Base-by-base conservation (phyloP, 345 rosid species). In the Syzygium aromaticum region DNA sequence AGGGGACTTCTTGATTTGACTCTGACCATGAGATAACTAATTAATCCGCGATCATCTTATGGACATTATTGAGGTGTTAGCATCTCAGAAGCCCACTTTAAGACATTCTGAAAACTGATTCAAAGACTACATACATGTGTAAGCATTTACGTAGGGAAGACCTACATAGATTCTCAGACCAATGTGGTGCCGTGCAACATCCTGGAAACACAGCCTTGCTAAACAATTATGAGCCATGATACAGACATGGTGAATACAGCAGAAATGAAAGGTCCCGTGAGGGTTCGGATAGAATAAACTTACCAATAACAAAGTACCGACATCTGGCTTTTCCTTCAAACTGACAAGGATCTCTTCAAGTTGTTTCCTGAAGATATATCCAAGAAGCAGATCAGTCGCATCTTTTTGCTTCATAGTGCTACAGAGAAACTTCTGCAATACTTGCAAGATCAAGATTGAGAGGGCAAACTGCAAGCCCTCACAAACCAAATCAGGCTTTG, bases 281-380 rank as follows among this genome's bases (percentile, higher is more conserved):
- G 80, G 43, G 80, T 30, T 64, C 22, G 8, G 17, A 53, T 49
- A 82, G 52, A 28, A 63, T 53, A 88, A 88, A 87, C 94, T 89
- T 91, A 98, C 99, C 99, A 94, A 87, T 88, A 96, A 92, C 86
- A 98, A 88, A 84, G 91, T 93, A 82, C 96, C 98, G 33, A 98
- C 99, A 89, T 94, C 99, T 46, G 99, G 98, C 93, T 95, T 98
- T 93, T 96, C 99, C 90, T 95, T 94, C 92, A 96, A 87, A 91
- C 93, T 94, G 61, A 92, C 92, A 61, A 98, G 96, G 90, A 98
- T 98, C 86, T 90, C 96, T 86, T 96, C 99, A 43, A 98, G 90
- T 88, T 98, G 99, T 90, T 95, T 96, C 94, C 98, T 98, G 94
- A 27, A 92, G 92, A 90, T 53, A 83, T 85, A 82, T 19, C 25